Conservation (phyloP, 1,139 yeast genomes). For the Saccharomyces uvarum region DNA sequence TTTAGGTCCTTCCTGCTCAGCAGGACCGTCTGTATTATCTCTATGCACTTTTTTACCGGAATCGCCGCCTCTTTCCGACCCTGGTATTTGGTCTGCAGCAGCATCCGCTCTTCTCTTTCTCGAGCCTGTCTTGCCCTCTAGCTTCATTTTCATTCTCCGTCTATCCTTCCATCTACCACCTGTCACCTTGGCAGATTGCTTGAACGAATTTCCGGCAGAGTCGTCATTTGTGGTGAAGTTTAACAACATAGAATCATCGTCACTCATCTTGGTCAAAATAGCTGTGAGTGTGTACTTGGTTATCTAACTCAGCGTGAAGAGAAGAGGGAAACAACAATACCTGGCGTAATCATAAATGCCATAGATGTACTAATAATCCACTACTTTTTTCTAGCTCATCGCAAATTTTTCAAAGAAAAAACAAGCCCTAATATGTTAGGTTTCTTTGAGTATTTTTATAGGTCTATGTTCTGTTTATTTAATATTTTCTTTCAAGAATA, state of each 20-base stretch:
- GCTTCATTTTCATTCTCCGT: conserved; percentile 36
- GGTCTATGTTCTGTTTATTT: background rate
- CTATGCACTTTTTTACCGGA: conserved; percentile 2
- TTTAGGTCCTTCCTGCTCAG: conserved; percentile 8
- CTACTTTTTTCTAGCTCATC: background rate
- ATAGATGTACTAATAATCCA: background rate
- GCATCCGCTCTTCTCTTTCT: conserved; percentile 19
- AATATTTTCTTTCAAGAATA: background rate
- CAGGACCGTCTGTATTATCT: conserved; percentile 8
- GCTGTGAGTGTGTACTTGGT: background rate
- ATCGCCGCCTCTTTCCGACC: conserved; percentile 2
- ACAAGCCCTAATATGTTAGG: background rate
- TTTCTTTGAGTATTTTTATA: background rate
- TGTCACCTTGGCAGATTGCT: conserved; percentile 36
- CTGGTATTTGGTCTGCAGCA: conserved; percentile 3
- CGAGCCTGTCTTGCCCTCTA: conserved; percentile 27
- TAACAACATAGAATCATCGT: conserved; percentile 31
- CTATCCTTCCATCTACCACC: conserved; percentile 83
- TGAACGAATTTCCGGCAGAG: conserved; percentile 11
- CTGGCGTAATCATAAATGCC: background rate
- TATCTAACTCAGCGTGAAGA: background rate
- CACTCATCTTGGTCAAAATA: conserved; percentile 17
- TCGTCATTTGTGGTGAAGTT: conserved; percentile 24
- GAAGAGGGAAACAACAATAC: background rate
- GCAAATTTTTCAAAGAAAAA: background rate